phyloP scores from a whole-genome alignment of 768 basidiomycete genomes.

The Strobilomyces echinocephalus region DNA sequence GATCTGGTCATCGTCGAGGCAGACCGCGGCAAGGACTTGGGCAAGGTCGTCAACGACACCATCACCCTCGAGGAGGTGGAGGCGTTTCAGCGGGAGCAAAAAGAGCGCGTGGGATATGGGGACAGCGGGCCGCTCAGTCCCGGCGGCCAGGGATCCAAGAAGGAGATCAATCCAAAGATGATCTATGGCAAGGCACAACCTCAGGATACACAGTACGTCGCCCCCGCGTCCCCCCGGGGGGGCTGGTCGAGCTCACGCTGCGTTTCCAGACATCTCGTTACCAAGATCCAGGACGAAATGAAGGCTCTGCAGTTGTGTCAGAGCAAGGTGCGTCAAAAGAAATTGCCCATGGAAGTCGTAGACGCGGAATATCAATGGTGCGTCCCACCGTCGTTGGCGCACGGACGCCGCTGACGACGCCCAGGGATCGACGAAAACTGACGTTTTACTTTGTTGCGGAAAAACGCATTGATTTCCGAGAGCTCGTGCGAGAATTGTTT shows the following conservation, averaged over 20 bases:
- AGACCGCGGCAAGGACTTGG: conserved; percentile 89
- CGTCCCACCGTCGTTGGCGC: not conserved
- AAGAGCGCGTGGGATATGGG: conserved; percentile 46
- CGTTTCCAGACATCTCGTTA: conserved; percentile 55
- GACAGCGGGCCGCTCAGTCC: conserved; percentile 47
- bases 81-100: conserved; percentile 80
- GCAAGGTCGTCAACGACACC: conserved; percentile 86
- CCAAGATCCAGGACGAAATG: conserved; percentile 86
- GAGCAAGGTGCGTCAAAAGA: conserved; percentile 88
- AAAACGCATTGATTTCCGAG: conserved; percentile 92
- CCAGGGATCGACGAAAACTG: conserved; percentile 93
- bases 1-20: conserved; percentile 97
- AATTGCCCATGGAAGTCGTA: conserved; percentile 96
- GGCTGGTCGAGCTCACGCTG: conserved; percentile 2
- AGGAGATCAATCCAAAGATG: conserved; percentile 96
- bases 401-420: not conserved
- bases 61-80: conserved; percentile 89
- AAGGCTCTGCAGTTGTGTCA: conserved; percentile 90
- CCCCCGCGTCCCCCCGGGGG: not conserved
- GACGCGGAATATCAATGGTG: conserved; percentile 99
- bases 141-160: conserved; percentile 52
- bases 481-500: conserved; percentile 92
- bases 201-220: conserved; percentile 72
- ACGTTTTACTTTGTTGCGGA: conserved; percentile 98
- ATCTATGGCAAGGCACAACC: conserved; percentile 84